Base-by-base conservation (phyloP, 2,329 filamentous ascomycete genomes). In the Nemania diffusa region DNA sequence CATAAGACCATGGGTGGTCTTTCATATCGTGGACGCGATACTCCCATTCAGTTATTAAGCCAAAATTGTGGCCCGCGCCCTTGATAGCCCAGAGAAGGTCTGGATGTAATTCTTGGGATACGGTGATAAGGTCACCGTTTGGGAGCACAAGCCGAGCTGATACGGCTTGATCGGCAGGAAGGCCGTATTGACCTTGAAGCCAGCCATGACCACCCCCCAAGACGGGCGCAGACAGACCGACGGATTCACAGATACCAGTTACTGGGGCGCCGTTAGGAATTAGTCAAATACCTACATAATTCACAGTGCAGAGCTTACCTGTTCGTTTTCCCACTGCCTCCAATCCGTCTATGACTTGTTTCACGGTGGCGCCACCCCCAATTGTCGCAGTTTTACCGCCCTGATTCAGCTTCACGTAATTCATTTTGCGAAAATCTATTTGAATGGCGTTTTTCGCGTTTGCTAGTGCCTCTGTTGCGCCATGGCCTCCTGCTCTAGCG, bases 221-320 rank as follows among this genome's bases (percentile, higher is more conserved):
- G 1, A 74, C 80, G 37, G 79, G 83, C 51, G 83, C 84, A 2
- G 84, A 69, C 27, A 79, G 72, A 59, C 84, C 81, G 59, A 84
- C 82, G 67, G 85, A 87, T 74, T 86, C 84, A 70, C 86, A 88
- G 8, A 79, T 82, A 42, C 84, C 84, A 9, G 83, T 84, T 1
- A 84, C 83, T 77, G 17, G 55, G 11, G 11, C n/a, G n/a, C 57
- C n/a, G 22, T 69, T 20, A 71, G 50, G 6, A 27, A n/a, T 50
- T 11, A n/a, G 27, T 46, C 17, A n/a, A 24, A 2, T 15, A 2
- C 13, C n/a, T 48, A 48, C 13, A 17, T 48, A 22, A 7, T 17
- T 22, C n/a, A n/a, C 3, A 37, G 2, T 17, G 1, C 8, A 24
- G 17, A 50, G n/a, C 68, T 69, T 48, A 71, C 70, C 71, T 48